Conservation (phyloP, 768 basidiomycete genomes). For the Amanita muscaria region DNA sequence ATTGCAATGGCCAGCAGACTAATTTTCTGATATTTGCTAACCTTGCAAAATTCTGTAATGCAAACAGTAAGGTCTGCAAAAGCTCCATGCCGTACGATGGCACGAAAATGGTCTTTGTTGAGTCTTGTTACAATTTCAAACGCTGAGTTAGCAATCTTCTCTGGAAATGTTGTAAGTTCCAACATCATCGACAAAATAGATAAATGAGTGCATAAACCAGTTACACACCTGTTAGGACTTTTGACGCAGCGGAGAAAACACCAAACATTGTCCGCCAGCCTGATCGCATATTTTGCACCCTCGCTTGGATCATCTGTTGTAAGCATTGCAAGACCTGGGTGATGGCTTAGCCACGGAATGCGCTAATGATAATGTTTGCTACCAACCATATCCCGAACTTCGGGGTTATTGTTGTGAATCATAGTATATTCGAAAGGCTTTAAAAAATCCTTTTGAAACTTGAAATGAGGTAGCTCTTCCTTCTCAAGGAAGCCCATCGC, state of each 20-base stretch:
- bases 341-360: constrained; percentile 3
- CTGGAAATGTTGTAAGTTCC: constrained; percentile 27
- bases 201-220: too few species aligned
- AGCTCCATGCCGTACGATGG: constrained; percentile 89
- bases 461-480: constrained; percentile 95
- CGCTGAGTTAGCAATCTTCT: constrained; percentile 85
- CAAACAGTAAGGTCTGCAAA: constrained; percentile 96
- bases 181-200: background rate
- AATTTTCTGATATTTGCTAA: constrained; percentile 98
- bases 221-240: constrained; percentile 70
- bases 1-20: constrained; percentile 93
- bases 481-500: constrained; percentile 99
- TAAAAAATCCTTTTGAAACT: constrained; percentile 98
- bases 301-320: constrained; percentile 97
- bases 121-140: constrained; percentile 93
- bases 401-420: constrained; percentile 92
- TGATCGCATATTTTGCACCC: constrained; percentile 90
- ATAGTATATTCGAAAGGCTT: constrained; percentile 98
- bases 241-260: constrained; percentile 94
- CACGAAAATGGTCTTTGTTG: constrained; percentile 82
- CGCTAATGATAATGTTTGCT: background rate
- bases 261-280: constrained; percentile 99
- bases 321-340: constrained; percentile 88
- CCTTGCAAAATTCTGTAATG: constrained; percentile 98
- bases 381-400: constrained; percentile 88